Percentiles rank a stretch among this genome's conserved stretches.
Conservation (phyloP, 352 stramenopile species). For the Pythium periplocum region DNA sequence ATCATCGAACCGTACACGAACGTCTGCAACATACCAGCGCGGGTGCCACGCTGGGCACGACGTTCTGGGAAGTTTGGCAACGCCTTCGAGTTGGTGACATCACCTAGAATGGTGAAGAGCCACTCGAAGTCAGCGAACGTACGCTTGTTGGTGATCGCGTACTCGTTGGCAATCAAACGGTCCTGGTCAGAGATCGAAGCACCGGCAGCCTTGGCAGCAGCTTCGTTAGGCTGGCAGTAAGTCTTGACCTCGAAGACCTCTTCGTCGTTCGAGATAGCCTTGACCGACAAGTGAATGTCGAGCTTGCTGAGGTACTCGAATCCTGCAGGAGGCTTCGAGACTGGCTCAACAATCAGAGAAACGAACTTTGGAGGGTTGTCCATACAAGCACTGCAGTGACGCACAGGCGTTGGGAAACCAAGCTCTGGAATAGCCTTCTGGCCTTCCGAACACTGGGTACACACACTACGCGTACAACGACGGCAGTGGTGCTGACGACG, state of each 20-base stretch:
- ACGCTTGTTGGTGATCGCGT: conserved; percentile 62
- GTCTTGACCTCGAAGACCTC: conserved; percentile 75
- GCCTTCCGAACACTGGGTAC: conserved; percentile 79
- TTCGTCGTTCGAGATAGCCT: conserved; percentile 30
- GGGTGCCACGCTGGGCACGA: conserved; percentile 37
- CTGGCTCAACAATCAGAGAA: conserved; percentile 69
- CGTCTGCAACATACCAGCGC: conserved; percentile 53
- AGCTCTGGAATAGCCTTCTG: conserved; percentile 81
- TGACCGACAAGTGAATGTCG: conserved; percentile 66
- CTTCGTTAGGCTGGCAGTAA: conserved; percentile 73
- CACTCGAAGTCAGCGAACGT: conserved; percentile 81
- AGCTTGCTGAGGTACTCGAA: conserved; percentile 86
- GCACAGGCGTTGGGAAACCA: conserved; percentile 68
- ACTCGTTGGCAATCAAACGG: conserved; percentile 74
- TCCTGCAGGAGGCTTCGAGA: conserved; percentile 66
- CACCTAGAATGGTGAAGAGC: conserved; percentile 68
- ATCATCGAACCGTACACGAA: conserved; percentile 81
- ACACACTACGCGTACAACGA: conserved; percentile 80
- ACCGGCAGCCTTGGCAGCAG: conserved; percentile 42
- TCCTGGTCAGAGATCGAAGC: conserved; percentile 49
- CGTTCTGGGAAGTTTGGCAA: conserved; percentile 78
- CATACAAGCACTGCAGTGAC: conserved; percentile 79
- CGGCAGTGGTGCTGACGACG: conserved; percentile 80
- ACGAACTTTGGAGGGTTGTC: conserved; percentile 75
- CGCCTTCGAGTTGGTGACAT: conserved; percentile 76